Evolutionary conservation across 2,329 filamentous ascomycete genomes (phyloP).

Genomic region (Colletotrichum tanaceti): DNA sequence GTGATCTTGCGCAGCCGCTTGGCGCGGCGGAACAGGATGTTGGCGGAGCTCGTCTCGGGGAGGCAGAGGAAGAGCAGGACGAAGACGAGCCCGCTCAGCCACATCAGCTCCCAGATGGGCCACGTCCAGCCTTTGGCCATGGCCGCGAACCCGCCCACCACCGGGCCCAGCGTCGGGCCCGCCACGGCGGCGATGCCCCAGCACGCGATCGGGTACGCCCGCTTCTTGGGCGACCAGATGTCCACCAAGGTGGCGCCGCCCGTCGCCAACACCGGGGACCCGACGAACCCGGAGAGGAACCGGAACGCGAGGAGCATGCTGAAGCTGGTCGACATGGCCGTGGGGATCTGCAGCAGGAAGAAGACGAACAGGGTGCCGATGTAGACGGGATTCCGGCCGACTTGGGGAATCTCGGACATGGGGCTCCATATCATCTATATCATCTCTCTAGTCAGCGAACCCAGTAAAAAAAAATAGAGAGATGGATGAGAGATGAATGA

Average conservation of each 20-base stretch:
- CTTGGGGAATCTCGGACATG: constrained; percentile 31
- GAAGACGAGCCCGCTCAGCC: constrained; percentile 40
- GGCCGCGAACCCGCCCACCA: constrained; percentile 32
- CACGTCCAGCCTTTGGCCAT: constrained; percentile 42
- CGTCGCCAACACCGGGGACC: constrained; percentile 36
- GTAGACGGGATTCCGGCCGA: constrained; percentile 36
- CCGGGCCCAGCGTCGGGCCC: constrained; percentile 30
- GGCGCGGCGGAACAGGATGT: constrained; percentile 43
- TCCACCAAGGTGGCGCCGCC: constrained; percentile 36
- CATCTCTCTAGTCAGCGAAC: neutral
- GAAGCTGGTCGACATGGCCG: constrained; percentile 17
- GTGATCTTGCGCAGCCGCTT: constrained; percentile 39
- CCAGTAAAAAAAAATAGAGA: no score
- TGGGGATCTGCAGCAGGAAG: constrained; percentile 26
- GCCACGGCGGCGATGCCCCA: constrained; percentile 29
- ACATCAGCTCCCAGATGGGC: constrained; percentile 45
- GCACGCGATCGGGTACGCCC: constrained; percentile 24
- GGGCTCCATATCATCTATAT: constrained; percentile 33
- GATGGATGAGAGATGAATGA: no score
- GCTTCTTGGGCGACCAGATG: constrained; percentile 36
- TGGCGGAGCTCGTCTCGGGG: constrained; percentile 44
- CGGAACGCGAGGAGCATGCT: constrained; percentile 32
- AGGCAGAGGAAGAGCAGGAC: constrained; percentile 44
- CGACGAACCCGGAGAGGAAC: constrained; percentile 35
- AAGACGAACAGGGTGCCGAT: constrained; percentile 36